Percentiles rank a stretch among this genome's conserved stretches.
phyloP scores from a whole-genome alignment of 2,329 filamentous ascomycete species.

The Neocatenulostroma microsporum region DNA sequence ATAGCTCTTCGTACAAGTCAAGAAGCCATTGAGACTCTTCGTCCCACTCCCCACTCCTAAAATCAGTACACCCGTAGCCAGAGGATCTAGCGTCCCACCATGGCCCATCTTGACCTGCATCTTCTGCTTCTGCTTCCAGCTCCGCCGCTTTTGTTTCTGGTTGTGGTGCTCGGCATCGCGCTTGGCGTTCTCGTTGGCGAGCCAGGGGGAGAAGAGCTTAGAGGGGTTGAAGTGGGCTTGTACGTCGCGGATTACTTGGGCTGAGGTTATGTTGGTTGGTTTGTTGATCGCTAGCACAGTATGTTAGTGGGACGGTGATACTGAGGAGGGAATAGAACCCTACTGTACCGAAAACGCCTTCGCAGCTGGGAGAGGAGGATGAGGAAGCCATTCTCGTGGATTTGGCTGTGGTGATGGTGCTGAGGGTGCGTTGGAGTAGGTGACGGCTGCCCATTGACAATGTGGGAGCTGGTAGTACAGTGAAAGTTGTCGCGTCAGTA shows the following conservation, averaged over 20 bases:
- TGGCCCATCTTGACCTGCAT: conserved; percentile 87
- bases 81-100: conserved; percentile 87
- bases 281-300: conserved; percentile 73
- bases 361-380: conserved; percentile 28
- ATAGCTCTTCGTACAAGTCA: conserved; percentile 87
- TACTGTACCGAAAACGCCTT: conserved; percentile 55
- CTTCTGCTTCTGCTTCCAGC: conserved; percentile 48
- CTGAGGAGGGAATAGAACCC: conserved; percentile 20
- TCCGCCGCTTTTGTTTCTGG: conserved; percentile 50
- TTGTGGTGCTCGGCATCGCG: conserved; percentile 51
- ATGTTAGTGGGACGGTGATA: conserved; percentile 7
- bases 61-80: conserved; percentile 88
- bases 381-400: conserved; percentile 5
- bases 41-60: conserved; percentile 81
- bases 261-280: conserved; percentile 76
- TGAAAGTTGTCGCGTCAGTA: too few relatives aligned
- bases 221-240: conserved; percentile 80
- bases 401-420: too few relatives aligned
- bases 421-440: conserved; percentile 17
- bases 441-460: conserved; percentile 19
- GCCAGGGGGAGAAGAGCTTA: conserved; percentile 66
- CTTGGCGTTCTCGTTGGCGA: conserved; percentile 54
- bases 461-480: too few relatives aligned
- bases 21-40: conserved; percentile 69
- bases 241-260: conserved; percentile 81